These are phyloP conservation scores for Clarireedia paspali DNA, from an alignment of 2,329 filamentous ascomycete species.

Conservation along the genomic window DNA sequence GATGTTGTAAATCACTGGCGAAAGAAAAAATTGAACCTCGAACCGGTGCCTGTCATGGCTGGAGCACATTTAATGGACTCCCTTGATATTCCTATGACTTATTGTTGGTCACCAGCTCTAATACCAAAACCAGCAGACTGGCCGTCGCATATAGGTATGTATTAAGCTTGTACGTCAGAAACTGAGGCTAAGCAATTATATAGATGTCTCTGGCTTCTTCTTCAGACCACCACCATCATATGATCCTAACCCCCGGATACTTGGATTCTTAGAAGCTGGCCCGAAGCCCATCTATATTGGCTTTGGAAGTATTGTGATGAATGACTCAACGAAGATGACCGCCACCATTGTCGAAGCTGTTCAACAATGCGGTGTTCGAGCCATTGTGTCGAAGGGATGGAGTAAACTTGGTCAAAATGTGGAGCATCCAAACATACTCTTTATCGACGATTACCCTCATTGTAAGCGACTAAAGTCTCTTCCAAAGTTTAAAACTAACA, in stretches of 20 bases:
- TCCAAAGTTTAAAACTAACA: too few relatives aligned
- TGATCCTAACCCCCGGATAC: slow-evolving; percentile 32
- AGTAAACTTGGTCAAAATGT: slow-evolving; percentile 54
- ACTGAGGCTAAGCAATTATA: neutral
- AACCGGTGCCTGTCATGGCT: slow-evolving; percentile 69
- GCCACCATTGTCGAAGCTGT: slow-evolving; percentile 63
- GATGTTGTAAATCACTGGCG: slow-evolving; percentile 71
- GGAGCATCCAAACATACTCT: slow-evolving; percentile 54
- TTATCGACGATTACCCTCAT: slow-evolving; percentile 67
- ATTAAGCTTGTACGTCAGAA: too few relatives aligned
- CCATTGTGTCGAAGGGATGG: slow-evolving; percentile 69
- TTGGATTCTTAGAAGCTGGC: slow-evolving; percentile 46
- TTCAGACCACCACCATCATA: slow-evolving; percentile 57
- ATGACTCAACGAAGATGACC: slow-evolving; percentile 61
- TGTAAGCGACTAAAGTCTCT: slow-evolving; percentile 24
- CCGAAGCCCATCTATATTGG: slow-evolving; percentile 64
- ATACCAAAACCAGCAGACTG: neutral
- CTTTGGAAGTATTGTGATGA: slow-evolving; percentile 68
- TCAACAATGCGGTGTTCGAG: slow-evolving; percentile 55
- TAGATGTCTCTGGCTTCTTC: slow-evolving; percentile 69
- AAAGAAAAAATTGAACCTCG: slow-evolving; percentile 56
- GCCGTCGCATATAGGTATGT: slow-evolving; percentile 44
- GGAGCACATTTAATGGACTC: slow-evolving; percentile 64
- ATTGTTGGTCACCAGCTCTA: slow-evolving; percentile 48
- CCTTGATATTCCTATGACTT: slow-evolving; percentile 67